Conservation (phyloP, 495 filamentous ascomycete genomes). For the Hypoxylon cercidicola region DNA sequence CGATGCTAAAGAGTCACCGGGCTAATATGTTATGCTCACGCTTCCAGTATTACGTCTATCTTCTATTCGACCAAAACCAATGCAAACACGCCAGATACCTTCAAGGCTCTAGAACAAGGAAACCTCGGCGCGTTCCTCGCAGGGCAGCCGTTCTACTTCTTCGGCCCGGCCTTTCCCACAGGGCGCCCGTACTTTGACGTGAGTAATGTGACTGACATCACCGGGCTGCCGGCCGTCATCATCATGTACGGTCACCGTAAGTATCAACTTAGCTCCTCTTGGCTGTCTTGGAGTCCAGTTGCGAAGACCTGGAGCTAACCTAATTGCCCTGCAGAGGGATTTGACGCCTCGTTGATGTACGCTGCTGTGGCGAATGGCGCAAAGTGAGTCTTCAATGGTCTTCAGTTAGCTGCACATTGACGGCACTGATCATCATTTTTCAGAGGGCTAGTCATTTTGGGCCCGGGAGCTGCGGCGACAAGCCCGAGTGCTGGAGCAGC, state of each 20-base stretch:
- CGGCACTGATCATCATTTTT: not conserved
- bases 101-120: slow-evolving; percentile 59
- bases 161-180: slow-evolving; percentile 48
- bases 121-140: slow-evolving; percentile 57
- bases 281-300: slow-evolving; percentile 40
- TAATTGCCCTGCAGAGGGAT: slow-evolving; percentile 42
- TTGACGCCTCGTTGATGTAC: slow-evolving; percentile 41
- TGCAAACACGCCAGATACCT: slow-evolving; percentile 62
- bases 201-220: slow-evolving; percentile 33
- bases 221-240: slow-evolving; percentile 49
- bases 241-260: not conserved
- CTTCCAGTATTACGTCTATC: slow-evolving; percentile 50
- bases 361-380: slow-evolving; percentile 42
- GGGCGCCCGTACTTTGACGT: slow-evolving; percentile 52
- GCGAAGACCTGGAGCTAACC: slow-evolving; percentile 50
- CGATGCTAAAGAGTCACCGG: not conserved
- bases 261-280: not conserved
- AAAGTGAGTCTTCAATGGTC: slow-evolving; percentile 18
- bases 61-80: slow-evolving; percentile 61
- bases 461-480: slow-evolving; percentile 36
- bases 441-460: slow-evolving; percentile 39
- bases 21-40: not conserved
- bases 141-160: slow-evolving; percentile 58
- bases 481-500: slow-evolving; percentile 28
- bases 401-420: not conserved